Conservation (phyloP, 768 basidiomycete species). For the Pilatotrama ljubarskyi region DNA sequence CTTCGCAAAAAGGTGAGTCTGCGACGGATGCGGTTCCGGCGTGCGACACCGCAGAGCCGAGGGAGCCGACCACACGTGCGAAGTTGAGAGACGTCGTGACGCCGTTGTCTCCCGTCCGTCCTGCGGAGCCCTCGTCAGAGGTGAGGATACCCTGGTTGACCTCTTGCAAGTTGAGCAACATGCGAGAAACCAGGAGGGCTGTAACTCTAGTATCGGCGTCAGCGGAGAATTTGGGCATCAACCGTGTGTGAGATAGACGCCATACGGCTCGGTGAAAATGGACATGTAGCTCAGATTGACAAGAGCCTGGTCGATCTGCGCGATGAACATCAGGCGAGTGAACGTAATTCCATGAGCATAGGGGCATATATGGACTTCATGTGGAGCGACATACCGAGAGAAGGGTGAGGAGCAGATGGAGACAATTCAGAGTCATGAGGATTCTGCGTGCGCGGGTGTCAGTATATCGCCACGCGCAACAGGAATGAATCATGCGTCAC, state of each 20-base stretch:
- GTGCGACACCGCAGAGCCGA: not conserved
- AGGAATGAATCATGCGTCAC: not conserved
- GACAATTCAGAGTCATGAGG: not conserved
- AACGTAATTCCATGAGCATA: no score
- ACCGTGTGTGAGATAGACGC: not conserved
- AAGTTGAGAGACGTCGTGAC: not conserved
- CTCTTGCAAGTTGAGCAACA: not conserved
- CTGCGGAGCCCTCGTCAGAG: not conserved
- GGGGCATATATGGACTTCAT: no score
- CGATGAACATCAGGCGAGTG: no score
- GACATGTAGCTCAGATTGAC: not conserved
- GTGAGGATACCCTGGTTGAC: not conserved
- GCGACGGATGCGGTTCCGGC: no score
- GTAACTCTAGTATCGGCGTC: not conserved
- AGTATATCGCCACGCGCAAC: not conserved
- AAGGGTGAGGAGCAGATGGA: not conserved
- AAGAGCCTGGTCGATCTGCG: not conserved
- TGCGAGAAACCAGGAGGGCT: not conserved
- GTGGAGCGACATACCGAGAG: not conserved
- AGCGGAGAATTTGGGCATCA: not conserved
- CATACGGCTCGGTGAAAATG: not conserved
- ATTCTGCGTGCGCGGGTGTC: not conserved
- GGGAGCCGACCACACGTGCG: not conserved
- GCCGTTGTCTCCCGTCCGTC: not conserved
- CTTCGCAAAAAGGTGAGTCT: no score